Evolutionary conservation across 139 green algal genomes (phyloP).

Genomic region (Eudorina sp.): DNA sequence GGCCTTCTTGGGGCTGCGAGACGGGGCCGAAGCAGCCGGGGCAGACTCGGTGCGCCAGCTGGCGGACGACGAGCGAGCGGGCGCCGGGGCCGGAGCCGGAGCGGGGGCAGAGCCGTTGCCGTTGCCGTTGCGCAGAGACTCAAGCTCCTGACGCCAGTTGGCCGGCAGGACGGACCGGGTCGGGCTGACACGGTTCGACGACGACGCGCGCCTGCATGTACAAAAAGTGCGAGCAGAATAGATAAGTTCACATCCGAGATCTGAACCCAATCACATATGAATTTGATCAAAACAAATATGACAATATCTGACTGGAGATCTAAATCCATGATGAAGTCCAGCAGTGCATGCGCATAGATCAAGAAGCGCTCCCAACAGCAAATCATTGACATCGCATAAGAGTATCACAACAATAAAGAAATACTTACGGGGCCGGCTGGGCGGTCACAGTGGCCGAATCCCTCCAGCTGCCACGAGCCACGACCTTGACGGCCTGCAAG

Average conservation of each 20-base stretch:
- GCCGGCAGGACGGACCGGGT: slow-evolving; percentile 42
- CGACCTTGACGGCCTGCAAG: slow-evolving; percentile 46
- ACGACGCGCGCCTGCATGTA: background rate
- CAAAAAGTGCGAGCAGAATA: background rate
- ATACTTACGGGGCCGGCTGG: background rate
- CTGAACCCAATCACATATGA: background rate
- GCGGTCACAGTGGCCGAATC: background rate
- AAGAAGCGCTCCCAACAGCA: too few species aligned
- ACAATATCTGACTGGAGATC: too few species aligned
- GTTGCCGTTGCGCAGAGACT: slow-evolving; percentile 24
- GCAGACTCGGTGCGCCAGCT: slow-evolving; percentile 31
- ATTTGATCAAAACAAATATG: too few species aligned
- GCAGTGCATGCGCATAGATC: too few species aligned
- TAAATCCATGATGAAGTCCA: too few species aligned
- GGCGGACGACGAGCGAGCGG: slow-evolving; percentile 34
- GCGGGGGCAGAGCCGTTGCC: background rate
- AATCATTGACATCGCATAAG: too few species aligned
- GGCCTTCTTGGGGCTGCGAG: slow-evolving; percentile 13
- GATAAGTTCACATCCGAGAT: background rate
- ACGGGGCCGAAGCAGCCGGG: background rate
- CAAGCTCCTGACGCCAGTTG: slow-evolving; percentile 47
- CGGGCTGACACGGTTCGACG: slow-evolving; percentile 22
- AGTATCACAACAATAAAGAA: background rate
- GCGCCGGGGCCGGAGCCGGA: slow-evolving; percentile 3
- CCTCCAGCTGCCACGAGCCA: slow-evolving; percentile 24